Evolutionary conservation across 2,329 filamentous ascomycete genomes (phyloP).

Genomic region (Helicocarpus griseus): DNA sequence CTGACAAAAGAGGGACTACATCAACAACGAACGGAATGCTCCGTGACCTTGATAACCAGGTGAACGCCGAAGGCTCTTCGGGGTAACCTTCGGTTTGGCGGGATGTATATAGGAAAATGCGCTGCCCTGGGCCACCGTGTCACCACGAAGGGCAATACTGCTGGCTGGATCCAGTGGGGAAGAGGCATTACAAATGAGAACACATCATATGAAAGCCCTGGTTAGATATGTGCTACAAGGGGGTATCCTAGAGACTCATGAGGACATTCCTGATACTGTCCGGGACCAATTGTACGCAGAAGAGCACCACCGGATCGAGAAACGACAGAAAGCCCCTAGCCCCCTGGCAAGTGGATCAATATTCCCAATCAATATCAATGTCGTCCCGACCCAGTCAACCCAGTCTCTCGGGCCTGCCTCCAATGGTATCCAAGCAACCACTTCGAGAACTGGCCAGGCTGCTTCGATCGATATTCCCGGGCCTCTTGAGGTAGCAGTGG

Average conservation of each 20-base stretch:
- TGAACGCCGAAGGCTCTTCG: constrained; percentile 8
- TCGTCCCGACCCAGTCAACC: constrained; percentile 17
- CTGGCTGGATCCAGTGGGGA: constrained; percentile 22
- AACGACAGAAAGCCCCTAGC: neutral
- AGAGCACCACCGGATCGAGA: constrained; percentile 9
- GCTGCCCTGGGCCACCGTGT: constrained; percentile 4
- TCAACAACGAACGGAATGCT: constrained; percentile 11
- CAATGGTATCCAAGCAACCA: neutral
- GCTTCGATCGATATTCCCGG: constrained; percentile 14
- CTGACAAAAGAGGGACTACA: constrained; percentile 6
- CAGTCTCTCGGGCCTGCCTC: neutral
- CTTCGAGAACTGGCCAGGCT: neutral
- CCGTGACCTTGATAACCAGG: constrained; percentile 4
- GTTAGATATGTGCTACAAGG: constrained; percentile 19
- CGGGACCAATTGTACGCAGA: constrained; percentile 23
- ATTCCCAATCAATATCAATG: constrained; percentile 22
- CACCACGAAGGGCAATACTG: constrained; percentile 22
- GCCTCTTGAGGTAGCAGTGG: constrained; percentile 15
- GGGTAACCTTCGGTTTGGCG: constrained; percentile 8
- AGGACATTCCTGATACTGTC: constrained; percentile 22
- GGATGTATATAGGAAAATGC: constrained; percentile 10
- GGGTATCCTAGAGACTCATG: constrained; percentile 15
- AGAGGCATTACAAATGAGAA: constrained; percentile 25
- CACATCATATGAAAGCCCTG: constrained; percentile 21
- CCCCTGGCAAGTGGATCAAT: constrained; percentile 1